Conservation (phyloP, 1,284 basidiomycete genomes). For the Ceratobasidium sp. region DNA sequence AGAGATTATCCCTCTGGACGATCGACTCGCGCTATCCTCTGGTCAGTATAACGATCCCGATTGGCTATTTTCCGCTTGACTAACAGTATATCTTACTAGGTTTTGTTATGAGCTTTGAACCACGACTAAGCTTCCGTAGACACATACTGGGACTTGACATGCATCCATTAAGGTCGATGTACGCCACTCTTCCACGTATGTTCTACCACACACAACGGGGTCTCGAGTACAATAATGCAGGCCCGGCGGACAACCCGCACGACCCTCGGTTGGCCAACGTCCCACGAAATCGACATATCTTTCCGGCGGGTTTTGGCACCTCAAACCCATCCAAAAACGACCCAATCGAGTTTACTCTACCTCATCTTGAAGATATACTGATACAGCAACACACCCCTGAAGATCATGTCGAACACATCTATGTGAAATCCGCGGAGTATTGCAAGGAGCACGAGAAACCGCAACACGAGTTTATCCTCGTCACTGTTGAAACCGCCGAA, state of each 20-base stretch:
- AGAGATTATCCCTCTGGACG: not conserved
- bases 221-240: not conserved
- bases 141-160: not conserved
- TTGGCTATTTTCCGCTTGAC: not conserved
- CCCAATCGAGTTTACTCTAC: not conserved
- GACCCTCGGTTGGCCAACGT: not conserved
- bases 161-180: not conserved
- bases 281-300: not conserved
- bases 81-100: not conserved
- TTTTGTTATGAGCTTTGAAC: not conserved
- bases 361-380: not conserved
- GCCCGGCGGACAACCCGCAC: not conserved
- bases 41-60: not conserved
- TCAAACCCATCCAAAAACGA: not conserved
- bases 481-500: slow-evolving; percentile 2
- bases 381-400: not conserved
- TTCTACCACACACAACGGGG: not conserved
- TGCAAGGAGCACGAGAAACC: slow-evolving; percentile 16
- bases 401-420: slow-evolving; percentile 16
- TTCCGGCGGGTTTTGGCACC: not conserved
- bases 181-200: not conserved
- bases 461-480: slow-evolving; percentile 28
- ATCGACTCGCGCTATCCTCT: not conserved
- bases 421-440: slow-evolving; percentile 12
- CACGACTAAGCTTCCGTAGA: not conserved